Evolutionary conservation across 2,329 filamentous ascomycete genomes (phyloP), one percentile per base, ranked within the genome.

Genomic region (Fusarium bulbicola): DNA sequence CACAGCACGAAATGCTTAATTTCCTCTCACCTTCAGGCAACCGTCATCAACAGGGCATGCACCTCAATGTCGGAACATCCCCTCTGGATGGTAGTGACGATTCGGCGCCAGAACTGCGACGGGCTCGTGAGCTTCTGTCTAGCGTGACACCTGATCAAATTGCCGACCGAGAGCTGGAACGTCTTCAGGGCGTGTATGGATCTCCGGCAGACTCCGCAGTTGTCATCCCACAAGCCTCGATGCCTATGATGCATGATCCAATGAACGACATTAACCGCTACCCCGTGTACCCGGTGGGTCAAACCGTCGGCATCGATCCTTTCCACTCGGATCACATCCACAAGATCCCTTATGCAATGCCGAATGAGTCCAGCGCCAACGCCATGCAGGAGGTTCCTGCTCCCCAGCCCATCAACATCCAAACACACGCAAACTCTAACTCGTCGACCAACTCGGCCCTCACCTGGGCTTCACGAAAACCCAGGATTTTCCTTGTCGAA

Each of bases 271-370:
- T 89, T 52, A 82, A 77, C 66, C 84, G 88, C 49, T 88, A 90
- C 72, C 89, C 97, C 60, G 95, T 98, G 15, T 98, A 98, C 80
- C 95, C 95, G 0, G 94, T 97, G 21, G 95, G 95, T 24, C 91
- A 95, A 73, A 96, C 92, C 1, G 93, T 97, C 74, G 95, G 95
- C 59, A 98, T 98, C 74, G 95, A 98, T 79, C 95, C 95, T 3
- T 96, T 97, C 87, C 95, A 95, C 79, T 92, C 93, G 76, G 95
- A 98, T 77, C 95, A 98, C 79, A 94, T 98, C 79, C 91, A 95
- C 84, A 97, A 97, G 80, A 97, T 98, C 63, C 94, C 95, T 1
- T 98, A 97, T 79, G 82, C 94, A 89, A 82, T 85, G 21, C 87
- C 93, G 6, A 94, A 92, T 65, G 86, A 87, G 57, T 84, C 86